These are phyloP conservation scores for Penicillium goetzii DNA, from an alignment of 495 filamentous ascomycete species.

Conservation along the genomic window DNA sequence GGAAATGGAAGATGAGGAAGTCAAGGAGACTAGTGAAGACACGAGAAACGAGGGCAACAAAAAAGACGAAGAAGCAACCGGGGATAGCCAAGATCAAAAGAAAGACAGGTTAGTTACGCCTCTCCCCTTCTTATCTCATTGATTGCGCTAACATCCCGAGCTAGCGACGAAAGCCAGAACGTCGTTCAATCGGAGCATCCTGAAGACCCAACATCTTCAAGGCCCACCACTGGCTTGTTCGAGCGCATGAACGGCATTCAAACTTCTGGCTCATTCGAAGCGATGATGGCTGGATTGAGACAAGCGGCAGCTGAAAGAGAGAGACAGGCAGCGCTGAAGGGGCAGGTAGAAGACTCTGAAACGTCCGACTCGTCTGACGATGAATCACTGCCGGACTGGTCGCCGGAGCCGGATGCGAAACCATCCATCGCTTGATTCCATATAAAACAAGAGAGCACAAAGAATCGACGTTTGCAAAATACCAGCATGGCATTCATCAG, in stretches of 20 bases:
- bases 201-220: background rate
- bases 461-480: background rate
- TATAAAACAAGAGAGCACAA: background rate
- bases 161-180: background rate
- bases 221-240: constrained; percentile 4
- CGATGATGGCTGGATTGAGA: constrained; percentile 3
- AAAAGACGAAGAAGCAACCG: background rate
- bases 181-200: background rate
- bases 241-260: constrained; percentile 9
- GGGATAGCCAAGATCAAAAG: background rate
- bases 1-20: background rate
- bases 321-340: background rate
- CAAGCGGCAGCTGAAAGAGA: constrained; percentile 2
- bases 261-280: constrained; percentile 8
- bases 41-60: background rate
- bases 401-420: background rate
- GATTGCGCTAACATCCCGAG: background rate
- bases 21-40: background rate
- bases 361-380: constrained; percentile 8
- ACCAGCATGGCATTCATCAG: background rate
- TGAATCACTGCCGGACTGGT: background rate
- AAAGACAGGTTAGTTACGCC: background rate
- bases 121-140: background rate
- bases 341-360: background rate
- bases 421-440: background rate